Percentiles rank a stretch among this genome's conserved stretches.
phyloP scores from a whole-genome alignment of 2,329 filamentous ascomycete species.

The Colletotrichum godetiae region DNA sequence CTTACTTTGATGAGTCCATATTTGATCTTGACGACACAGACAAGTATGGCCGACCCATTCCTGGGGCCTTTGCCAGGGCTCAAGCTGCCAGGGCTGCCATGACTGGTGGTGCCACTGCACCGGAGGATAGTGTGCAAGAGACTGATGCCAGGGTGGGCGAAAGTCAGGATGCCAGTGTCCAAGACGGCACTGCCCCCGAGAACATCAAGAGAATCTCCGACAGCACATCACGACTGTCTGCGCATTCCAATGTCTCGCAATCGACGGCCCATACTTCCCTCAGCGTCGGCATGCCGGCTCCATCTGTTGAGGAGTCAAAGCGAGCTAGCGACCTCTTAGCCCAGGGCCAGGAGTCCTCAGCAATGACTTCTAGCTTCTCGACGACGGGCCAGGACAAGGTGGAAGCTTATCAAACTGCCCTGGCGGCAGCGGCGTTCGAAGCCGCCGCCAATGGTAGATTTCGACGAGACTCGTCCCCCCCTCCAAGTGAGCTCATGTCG shows the following conservation, averaged over 20 bases:
- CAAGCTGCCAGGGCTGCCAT: conserved; percentile 54
- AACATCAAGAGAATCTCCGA: conserved; percentile 58
- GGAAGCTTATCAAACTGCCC: conserved; percentile 83
- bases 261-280: conserved; percentile 67
- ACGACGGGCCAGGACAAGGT: conserved; percentile 44
- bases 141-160: conserved; percentile 46
- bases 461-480: conserved; percentile 65
- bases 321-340: conserved; percentile 25
- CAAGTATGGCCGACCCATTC: conserved; percentile 69
- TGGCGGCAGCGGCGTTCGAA: conserved; percentile 83
- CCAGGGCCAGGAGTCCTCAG: conserved; percentile 35
- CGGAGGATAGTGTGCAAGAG: conserved; percentile 54
- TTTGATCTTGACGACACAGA: conserved; percentile 78
- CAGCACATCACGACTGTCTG: conserved; percentile 56
- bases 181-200: conserved; percentile 38
- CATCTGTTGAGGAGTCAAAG: conserved; percentile 23
- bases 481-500: conserved; percentile 43
- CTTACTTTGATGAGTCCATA: conserved; percentile 77
- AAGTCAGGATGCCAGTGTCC: conserved; percentile 41
- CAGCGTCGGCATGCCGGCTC: conserved; percentile 43
- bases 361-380: conserved; percentile 32
- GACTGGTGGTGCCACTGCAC: conserved; percentile 21
- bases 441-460: conserved; percentile 84
- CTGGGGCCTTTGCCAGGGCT: conserved; percentile 66
- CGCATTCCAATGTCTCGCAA: conserved; percentile 53